Conservation (phyloP, 257 asterid genomes). For the Marsdenia floribunda region DNA sequence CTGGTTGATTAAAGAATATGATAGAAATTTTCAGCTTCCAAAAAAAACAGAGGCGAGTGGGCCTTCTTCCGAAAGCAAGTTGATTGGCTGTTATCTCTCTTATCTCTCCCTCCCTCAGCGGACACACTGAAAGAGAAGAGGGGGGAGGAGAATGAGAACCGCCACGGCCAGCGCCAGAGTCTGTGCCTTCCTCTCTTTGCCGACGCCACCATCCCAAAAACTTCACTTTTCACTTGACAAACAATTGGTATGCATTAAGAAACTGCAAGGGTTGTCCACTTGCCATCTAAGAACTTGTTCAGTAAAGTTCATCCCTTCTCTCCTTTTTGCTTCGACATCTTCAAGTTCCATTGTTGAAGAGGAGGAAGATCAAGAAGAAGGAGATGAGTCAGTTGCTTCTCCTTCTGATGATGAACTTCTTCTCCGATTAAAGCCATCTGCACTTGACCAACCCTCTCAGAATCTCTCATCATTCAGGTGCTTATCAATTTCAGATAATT, state of each 20-base stretch:
- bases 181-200: slow-evolving; percentile 27
- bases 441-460: slow-evolving; percentile 23
- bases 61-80: slow-evolving; percentile 51
- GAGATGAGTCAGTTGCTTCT: slow-evolving; percentile 19
- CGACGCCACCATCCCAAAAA: slow-evolving; percentile 26
- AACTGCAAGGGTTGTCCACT: slow-evolving; percentile 17
- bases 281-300: slow-evolving; percentile 19
- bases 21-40: too few species aligned
- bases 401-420: slow-evolving; percentile 19
- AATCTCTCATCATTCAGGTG: slow-evolving; percentile 41
- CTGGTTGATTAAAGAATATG: too few species aligned
- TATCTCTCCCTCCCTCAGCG: slow-evolving; percentile 8
- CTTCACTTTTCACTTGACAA: slow-evolving; percentile 6
- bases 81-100: slow-evolving; percentile 14
- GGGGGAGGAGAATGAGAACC: slow-evolving; percentile 42
- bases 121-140: slow-evolving; percentile 15
- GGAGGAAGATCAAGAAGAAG: slow-evolving; percentile 20
- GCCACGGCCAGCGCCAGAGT: slow-evolving; percentile 31
- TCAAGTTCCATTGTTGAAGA: slow-evolving; percentile 38
- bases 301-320: slow-evolving; percentile 9
- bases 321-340: slow-evolving; percentile 42
- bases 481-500: not conserved
- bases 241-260: slow-evolving; percentile 19
- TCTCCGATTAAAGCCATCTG: slow-evolving; percentile 12
- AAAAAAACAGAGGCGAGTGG: slow-evolving; percentile 49